phyloP scores from a whole-genome alignment of 2,329 filamentous ascomycete genomes.

The Dryadomyces sulphureus region DNA sequence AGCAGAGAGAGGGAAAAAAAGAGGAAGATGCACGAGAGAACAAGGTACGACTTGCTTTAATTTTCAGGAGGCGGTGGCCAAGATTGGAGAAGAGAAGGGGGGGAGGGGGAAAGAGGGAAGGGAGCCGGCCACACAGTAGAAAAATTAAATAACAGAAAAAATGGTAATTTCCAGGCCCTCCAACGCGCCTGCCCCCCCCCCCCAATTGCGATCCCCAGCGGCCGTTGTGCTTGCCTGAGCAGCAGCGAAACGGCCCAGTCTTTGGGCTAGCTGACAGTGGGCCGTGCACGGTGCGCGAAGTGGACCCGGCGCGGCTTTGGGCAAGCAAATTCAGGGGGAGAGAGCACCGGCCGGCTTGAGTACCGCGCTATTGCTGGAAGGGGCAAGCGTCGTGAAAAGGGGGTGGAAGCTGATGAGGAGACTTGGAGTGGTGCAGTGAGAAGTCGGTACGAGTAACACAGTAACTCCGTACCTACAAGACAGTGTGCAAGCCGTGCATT shows the following conservation, averaged over 20 bases:
- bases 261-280: slow-evolving; percentile 1
- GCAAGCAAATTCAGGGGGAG: slow-evolving; percentile 10
- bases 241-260: slow-evolving; percentile 1
- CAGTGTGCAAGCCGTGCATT: no score
- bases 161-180: slow-evolving; percentile 4
- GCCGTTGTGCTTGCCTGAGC: no score
- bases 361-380: slow-evolving; percentile 7
- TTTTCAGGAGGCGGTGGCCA: slow-evolving; percentile 13
- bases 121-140: slow-evolving; percentile 2
- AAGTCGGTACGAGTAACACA: no score
- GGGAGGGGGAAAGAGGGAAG: background rate
- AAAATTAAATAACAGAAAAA: slow-evolving; percentile 1
- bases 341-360: slow-evolving; percentile 5
- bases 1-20: slow-evolving; percentile 2
- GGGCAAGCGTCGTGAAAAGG: no score
- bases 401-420: slow-evolving; percentile 6
- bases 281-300: slow-evolving; percentile 7
- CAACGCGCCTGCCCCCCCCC: slow-evolving; percentile 3
- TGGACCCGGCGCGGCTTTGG: slow-evolving; percentile 1
- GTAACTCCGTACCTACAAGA: no score
- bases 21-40: background rate
- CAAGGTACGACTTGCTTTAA: slow-evolving; percentile 10
- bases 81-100: background rate
- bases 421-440: no score
- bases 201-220: no score